phyloP scores from a whole-genome alignment of 179 eudicot genomes.

The Silene noctiflora region DNA sequence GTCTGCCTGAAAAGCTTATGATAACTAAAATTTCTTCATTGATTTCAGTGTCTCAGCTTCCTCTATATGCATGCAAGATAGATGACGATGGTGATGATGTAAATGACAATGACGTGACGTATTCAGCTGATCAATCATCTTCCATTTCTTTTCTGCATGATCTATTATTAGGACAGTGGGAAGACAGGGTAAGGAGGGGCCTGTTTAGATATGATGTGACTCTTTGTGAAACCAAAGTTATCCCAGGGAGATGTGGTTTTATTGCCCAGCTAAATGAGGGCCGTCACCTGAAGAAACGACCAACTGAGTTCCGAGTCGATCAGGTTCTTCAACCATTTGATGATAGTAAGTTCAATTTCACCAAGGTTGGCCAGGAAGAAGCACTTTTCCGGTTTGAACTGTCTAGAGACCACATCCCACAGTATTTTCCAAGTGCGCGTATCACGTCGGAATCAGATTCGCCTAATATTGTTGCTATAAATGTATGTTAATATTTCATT shows the following conservation, averaged over 20 bases:
- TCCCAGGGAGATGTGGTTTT: conserved; percentile 62
- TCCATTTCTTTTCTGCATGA: conserved; percentile 12
- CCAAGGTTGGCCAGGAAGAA: conserved; percentile 93
- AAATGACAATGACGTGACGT: conserved; percentile 18
- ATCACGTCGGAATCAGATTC: conserved; percentile 49
- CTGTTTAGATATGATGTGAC: conserved; percentile 96
- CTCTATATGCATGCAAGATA: conserved; percentile 73
- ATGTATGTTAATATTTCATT: conserved; percentile 37
- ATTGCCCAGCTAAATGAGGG: conserved; percentile 91
- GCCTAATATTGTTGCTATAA: conserved; percentile 85
- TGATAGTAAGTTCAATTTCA: conserved; percentile 85
- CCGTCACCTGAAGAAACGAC: conserved; percentile 88
- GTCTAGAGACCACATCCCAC: conserved; percentile 46
- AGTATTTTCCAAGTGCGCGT: conserved; percentile 62
- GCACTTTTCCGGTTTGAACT: conserved; percentile 81
- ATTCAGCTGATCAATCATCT: conserved; percentile 16
- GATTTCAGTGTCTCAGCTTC: conserved; percentile 69
- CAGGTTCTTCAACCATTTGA: conserved; percentile 90
- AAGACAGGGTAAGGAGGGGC: conserved; percentile 82
- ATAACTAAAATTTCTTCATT: too few species aligned
- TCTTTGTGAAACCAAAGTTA: conserved; percentile 90
- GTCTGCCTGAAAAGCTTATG: too few species aligned
- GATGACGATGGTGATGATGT: conserved; percentile 51
- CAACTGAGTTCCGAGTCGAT: conserved; percentile 85
- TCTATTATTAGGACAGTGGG: conserved; percentile 64